Conservation (phyloP, 225 moss, liverwort and hornwort genomes). For the Marchantia polymorpha region DNA sequence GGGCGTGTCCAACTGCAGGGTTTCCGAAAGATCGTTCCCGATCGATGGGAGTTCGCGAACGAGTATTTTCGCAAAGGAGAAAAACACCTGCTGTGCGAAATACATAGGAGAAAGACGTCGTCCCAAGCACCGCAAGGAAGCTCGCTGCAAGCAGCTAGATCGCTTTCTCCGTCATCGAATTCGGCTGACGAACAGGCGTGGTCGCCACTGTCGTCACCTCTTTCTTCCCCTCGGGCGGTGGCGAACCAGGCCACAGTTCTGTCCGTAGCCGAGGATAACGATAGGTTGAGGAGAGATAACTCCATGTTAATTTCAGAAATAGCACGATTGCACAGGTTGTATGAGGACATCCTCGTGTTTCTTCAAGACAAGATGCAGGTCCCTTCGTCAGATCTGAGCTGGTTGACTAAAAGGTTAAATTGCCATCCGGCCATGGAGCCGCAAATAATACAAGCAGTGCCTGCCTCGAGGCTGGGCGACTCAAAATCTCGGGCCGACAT, state of each 20-base stretch:
- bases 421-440: slow-evolving; percentile 16
- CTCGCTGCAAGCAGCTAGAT: slow-evolving; percentile 54
- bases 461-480: slow-evolving; percentile 2
- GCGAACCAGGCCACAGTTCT: slow-evolving; percentile 32
- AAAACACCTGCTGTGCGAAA: slow-evolving; percentile 73
- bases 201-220: slow-evolving; percentile 63
- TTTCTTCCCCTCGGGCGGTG: slow-evolving; percentile 56
- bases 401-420: slow-evolving; percentile 37
- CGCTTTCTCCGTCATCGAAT: slow-evolving; percentile 59
- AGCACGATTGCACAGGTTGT: slow-evolving; percentile 58
- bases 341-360: slow-evolving; percentile 70
- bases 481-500: slow-evolving; percentile 6
- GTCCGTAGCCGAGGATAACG: slow-evolving; percentile 68
- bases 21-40: slow-evolving; percentile 78
- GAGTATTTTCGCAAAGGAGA: slow-evolving; percentile 72
- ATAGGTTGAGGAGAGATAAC: slow-evolving; percentile 68
- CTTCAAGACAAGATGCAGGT: slow-evolving; percentile 70
- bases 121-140: slow-evolving; percentile 48
- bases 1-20: slow-evolving; percentile 37
- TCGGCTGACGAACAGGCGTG: slow-evolving; percentile 70
- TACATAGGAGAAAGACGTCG: slow-evolving; percentile 67
- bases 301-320: slow-evolving; percentile 63
- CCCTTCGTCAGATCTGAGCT: slow-evolving; percentile 52
- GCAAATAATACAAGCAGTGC: slow-evolving; percentile 10
- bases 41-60: slow-evolving; percentile 86